phyloP scores from a whole-genome alignment of 2,329 filamentous ascomycete genomes.

The Graphilbum sp. region DNA sequence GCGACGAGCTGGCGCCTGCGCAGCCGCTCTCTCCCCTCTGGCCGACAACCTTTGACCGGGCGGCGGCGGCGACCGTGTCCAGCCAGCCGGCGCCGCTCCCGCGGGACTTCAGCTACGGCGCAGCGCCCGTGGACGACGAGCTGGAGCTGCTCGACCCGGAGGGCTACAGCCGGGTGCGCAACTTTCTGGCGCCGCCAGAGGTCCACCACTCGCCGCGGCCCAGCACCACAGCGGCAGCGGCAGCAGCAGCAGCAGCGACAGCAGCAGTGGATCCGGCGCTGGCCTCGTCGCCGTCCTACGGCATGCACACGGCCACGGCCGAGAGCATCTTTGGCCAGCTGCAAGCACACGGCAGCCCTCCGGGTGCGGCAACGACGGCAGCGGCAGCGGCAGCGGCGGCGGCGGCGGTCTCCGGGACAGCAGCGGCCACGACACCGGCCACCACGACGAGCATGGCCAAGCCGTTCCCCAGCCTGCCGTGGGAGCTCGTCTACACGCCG shows the following conservation, averaged over 20 bases:
- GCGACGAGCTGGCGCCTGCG: no score
- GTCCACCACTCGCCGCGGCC: conserved; percentile 7
- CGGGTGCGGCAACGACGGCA: background rate
- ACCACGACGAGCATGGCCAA: conserved; percentile 11
- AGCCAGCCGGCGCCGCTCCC: background rate
- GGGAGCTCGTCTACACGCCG: conserved; percentile 16
- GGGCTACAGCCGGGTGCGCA: conserved; percentile 31
- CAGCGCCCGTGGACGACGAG: background rate
- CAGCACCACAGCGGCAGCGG: no score
- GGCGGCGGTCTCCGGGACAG: background rate
- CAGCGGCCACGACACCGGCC: background rate
- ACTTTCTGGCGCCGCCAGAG: conserved; percentile 29
- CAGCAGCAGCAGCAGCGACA: conserved; percentile 5
- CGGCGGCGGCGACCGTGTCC: no score
- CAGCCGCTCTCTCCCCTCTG: no score
- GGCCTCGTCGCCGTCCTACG: conserved; percentile 22
- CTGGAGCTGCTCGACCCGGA: conserved; percentile 17
- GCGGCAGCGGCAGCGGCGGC: background rate
- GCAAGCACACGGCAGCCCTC: conserved; percentile 3
- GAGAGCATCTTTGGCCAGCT: conserved; percentile 31
- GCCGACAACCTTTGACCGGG: no score
- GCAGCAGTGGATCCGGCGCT: conserved; percentile 15
- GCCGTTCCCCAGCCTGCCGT: conserved; percentile 28
- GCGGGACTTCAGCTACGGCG: background rate
- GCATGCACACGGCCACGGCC: conserved; percentile 35